Evolutionary conservation across 2,329 filamentous ascomycete genomes (phyloP), one percentile per base, ranked within the genome.

Genomic region (Sporothrix inflata): DNA sequence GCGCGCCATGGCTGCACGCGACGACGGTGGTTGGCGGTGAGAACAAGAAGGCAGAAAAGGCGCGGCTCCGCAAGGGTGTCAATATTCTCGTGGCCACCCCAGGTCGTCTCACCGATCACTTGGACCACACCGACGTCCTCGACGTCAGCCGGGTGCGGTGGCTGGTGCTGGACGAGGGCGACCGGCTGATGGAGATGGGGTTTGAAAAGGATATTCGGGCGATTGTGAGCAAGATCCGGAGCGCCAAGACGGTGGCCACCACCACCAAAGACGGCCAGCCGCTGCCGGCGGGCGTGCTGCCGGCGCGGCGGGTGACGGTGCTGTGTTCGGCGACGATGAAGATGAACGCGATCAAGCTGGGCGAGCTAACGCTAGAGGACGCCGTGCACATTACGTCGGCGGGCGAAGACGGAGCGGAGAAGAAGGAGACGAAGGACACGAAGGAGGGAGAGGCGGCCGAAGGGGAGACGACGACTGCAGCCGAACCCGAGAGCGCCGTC

Each of bases 251-350:
- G 40, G n/a, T 91, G 24, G 84, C 86, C 49, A 86, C 87, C 71
- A 88, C 86, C 71, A 89, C 88, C 40, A 86, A 87, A 49, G 89
- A 90, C 69, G 85, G 86, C 5, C 82, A 86, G 4, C 81, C 83
- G 1, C 85, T 91, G 49, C 74, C 74, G 9, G 88, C 88, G 4
- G 87, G 87, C 21, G 84, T 91, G 4, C 85, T 97, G 8, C 91
- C 94, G 0, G 89, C 89, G 70, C 88, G 94, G 75, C 89, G 94
- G 71, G 91, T 93, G 1, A 98, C 96, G 0, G 87, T 99, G 4
- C 87, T 99, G 2, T 99, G 96, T 81, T 99, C 96, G 4, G 96
- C 96, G 3, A 99, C 96, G 0, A 92, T 99, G 90, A 98, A 98
- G 83, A 94, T 97, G 90, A 96, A 95, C 77, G 96, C 98, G 1